Percentiles rank a stretch among this genome's conserved stretches.
Evolutionary conservation across 73 alveolate species (phyloP).

Genomic region (Paramecium octaurelia): DNA sequence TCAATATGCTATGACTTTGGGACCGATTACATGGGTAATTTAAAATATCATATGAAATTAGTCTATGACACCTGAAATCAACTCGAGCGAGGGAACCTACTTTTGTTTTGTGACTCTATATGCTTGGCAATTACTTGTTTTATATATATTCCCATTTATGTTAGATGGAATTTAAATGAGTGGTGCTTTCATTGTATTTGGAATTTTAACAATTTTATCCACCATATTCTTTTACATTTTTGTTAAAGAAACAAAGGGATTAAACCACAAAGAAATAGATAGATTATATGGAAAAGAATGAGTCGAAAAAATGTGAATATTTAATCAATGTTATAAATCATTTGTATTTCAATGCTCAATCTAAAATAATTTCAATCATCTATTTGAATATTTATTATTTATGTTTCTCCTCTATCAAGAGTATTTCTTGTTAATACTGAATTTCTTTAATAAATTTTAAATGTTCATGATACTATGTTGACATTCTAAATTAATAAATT

Average conservation of each 20-base stretch:
- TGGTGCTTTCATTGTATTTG: not conserved
- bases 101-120: not conserved
- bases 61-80: conserved; percentile 24
- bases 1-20: not conserved
- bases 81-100: conserved; percentile 1
- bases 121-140: not conserved
- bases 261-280: conserved; percentile 16
- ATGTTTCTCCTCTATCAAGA: too few species aligned
- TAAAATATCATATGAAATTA: not conserved
- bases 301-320: not conserved
- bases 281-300: not conserved
- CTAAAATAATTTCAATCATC: too few species aligned
- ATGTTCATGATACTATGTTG: too few species aligned
- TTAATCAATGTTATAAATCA: not conserved
- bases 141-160: conserved; percentile 16
- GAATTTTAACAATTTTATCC: not conserved
- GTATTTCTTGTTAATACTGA: too few species aligned
- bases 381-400: too few species aligned
- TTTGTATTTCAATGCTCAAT: too few species aligned
- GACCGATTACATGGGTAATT: not conserved
- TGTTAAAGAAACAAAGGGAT: not conserved
- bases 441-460: too few species aligned
- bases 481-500: not conserved
- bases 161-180: not conserved
- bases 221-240: not conserved